These are phyloP conservation scores for Pittosporum tobira DNA, from an alignment of 129 eudicot genomes.

Conservation along the genomic window DNA sequence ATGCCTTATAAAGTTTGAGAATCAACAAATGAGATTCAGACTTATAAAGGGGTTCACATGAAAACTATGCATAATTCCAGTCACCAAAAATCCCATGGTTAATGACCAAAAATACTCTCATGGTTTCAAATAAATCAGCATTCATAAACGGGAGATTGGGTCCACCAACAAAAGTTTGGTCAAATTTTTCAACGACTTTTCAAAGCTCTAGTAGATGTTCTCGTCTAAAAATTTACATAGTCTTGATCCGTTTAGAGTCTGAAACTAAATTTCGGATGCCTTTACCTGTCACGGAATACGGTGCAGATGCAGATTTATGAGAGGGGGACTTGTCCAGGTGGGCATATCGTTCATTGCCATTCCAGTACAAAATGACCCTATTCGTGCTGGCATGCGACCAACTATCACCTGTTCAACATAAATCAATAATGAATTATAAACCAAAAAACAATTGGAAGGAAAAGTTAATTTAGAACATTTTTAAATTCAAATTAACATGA, in stretches of 20 bases:
- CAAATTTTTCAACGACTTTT: background rate
- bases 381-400: constrained; percentile 94
- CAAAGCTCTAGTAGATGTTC: background rate
- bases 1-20: background rate
- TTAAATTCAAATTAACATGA: no score
- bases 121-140: no score
- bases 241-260: constrained; percentile 48
- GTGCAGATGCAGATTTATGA: constrained; percentile 57
- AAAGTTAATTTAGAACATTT: no score
- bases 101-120: background rate
- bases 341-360: constrained; percentile 61
- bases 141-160: no score
- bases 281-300: constrained; percentile 53
- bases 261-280: constrained; percentile 65
- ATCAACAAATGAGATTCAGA: no score
- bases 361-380: constrained; percentile 82
- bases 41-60: no score
- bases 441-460: constrained; percentile 2
- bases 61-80: no score
- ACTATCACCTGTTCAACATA: constrained; percentile 64
- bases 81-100: no score
- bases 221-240: constrained; percentile 18
- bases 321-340: constrained; percentile 83
- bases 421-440: background rate
- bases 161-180: background rate